A percentile compares a stretch with the other conserved stretches of the same genome.
Conservation (phyloP, 108 stramenopile species). For the Heterococcus sp. region DNA sequence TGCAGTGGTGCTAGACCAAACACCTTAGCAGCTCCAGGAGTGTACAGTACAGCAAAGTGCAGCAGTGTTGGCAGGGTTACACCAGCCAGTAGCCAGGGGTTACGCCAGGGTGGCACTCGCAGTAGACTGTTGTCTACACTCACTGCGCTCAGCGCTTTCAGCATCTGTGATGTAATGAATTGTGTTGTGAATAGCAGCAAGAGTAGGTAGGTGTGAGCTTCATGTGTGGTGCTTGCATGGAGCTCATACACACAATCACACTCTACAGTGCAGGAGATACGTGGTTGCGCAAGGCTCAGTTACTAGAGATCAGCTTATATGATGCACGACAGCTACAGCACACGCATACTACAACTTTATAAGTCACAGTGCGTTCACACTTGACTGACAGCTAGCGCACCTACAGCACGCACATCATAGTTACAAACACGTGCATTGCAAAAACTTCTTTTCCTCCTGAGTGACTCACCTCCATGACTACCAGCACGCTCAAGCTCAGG, state of each 20-base stretch:
- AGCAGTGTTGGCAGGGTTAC: conserved; percentile 80
- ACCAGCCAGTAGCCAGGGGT: conserved; percentile 80
- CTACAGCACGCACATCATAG: too few species aligned
- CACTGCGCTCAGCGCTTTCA: conserved; percentile 70
- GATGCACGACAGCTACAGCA: too few species aligned
- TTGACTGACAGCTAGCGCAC: too few species aligned
- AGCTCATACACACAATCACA: too few species aligned
- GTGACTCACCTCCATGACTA: conserved; percentile 81
- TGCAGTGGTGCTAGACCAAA: conserved; percentile 82
- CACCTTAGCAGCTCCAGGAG: conserved; percentile 59
- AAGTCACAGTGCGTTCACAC: too few species aligned
- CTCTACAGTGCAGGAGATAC: too few species aligned
- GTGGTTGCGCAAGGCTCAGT: too few species aligned
- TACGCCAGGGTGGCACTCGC: conserved; percentile 77
- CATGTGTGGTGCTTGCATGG: too few species aligned
- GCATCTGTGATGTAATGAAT: conserved; percentile 1
- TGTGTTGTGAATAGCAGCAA: not conserved
- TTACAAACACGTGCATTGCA: too few species aligned
- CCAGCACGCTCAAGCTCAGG: conserved; percentile 82
- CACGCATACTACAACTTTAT: too few species aligned
- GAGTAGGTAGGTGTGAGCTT: not conserved
- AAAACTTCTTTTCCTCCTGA: too few species aligned
- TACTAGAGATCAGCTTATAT: too few species aligned
- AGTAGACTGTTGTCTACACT: conserved; percentile 83
- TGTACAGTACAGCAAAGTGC: conserved; percentile 80